Percentiles rank a stretch among this genome's conserved stretches.
phyloP scores from a whole-genome alignment of 768 basidiomycete genomes.

The Pulveroboletus sp. region DNA sequence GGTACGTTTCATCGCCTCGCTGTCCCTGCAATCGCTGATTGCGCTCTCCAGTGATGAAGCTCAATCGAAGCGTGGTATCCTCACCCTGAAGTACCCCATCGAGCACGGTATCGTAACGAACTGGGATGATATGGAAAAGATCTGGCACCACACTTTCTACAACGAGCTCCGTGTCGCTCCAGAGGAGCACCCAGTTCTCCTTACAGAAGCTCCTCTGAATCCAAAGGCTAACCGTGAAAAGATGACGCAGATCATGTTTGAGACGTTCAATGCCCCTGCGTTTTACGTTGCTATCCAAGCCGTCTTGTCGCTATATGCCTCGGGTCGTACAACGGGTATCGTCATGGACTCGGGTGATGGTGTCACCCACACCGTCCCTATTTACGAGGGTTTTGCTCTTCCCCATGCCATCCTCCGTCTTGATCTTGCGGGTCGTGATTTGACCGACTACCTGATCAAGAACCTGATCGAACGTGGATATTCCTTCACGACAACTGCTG shows the following conservation, averaged over 20 bases:
- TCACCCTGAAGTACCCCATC: conserved; percentile 90
- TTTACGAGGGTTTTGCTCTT: conserved; percentile 92
- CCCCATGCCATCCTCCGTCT: conserved; percentile 93
- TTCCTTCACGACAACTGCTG: conserved; percentile 90
- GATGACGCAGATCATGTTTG: conserved; percentile 81
- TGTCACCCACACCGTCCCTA: conserved; percentile 94
- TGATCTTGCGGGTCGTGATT: conserved; percentile 89
- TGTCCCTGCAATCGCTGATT: conserved; percentile 15
- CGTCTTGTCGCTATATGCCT: conserved; percentile 81
- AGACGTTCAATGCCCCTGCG: conserved; percentile 73
- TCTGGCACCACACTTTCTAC: conserved; percentile 97
- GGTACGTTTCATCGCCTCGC: conserved; percentile 41
- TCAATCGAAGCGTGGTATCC: conserved; percentile 92
- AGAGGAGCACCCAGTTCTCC: conserved; percentile 70
- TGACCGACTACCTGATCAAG: conserved; percentile 83
- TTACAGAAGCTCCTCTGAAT: conserved; percentile 73
- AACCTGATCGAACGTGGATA: conserved; percentile 90
- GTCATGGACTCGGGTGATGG: conserved; percentile 96
- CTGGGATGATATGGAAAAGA: conserved; percentile 99
- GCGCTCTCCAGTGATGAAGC: conserved; percentile 70
- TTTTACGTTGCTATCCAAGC: conserved; percentile 77
- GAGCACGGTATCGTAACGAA: conserved; percentile 95
- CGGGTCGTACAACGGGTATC: conserved; percentile 92
- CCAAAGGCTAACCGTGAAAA: conserved; percentile 73
- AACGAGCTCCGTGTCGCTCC: conserved; percentile 77